Conservation (phyloP, 2,329 filamentous ascomycete genomes). For the Aspergillus brasiliensis region DNA sequence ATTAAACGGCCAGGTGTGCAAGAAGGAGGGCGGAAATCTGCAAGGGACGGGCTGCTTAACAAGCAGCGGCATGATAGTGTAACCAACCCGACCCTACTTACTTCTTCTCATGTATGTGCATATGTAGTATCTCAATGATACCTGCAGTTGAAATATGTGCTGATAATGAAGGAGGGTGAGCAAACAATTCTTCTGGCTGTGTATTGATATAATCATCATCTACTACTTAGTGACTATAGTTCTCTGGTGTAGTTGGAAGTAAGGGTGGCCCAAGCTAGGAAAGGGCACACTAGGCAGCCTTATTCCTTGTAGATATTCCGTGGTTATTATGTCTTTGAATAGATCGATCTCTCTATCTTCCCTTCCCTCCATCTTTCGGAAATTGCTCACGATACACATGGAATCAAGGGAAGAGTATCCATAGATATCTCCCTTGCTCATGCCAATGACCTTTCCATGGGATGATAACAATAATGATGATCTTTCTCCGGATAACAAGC, state of each 20-base stretch:
- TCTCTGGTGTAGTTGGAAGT: not conserved
- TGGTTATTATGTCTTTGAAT: no score
- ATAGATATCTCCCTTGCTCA: not conserved
- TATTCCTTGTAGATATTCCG: not conserved
- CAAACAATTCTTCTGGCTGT: no score
- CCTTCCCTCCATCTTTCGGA: no score
- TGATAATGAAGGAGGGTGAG: not conserved
- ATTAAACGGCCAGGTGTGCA: not conserved
- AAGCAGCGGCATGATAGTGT: not conserved
- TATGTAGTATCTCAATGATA: not conserved
- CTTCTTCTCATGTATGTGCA: not conserved
- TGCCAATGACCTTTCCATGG: not conserved
- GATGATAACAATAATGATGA: not conserved
- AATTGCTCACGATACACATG: not conserved
- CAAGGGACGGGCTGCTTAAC: not conserved
- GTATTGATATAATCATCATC: no score
- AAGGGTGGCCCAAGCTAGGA: not conserved
- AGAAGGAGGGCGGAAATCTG: not conserved
- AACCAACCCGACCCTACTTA: not conserved
- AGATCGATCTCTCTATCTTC: no score
- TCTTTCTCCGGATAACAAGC: not conserved
- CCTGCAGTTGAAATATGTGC: not conserved
- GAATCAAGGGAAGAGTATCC: not conserved
- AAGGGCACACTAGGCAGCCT: not conserved
- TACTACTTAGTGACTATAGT: not conserved